These are phyloP conservation scores for Claviceps sp. DNA, from an alignment of 2,329 filamentous ascomycete species.

Conservation along the genomic window DNA sequence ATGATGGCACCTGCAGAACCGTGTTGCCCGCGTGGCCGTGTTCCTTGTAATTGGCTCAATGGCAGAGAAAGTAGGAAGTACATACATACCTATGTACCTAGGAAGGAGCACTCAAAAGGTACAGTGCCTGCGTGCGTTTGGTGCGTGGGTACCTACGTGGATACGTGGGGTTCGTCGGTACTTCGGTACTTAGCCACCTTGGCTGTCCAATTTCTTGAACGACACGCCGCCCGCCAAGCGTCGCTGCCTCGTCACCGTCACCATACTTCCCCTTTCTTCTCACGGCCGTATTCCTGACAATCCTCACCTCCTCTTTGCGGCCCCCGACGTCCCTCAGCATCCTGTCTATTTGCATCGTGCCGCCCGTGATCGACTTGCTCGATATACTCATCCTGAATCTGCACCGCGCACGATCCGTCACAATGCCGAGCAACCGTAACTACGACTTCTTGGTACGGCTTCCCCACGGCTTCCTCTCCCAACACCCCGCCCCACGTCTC, in stretches of 20 bases:
- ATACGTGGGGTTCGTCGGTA: too few species aligned
- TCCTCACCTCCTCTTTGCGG: neutral
- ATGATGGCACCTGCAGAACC: too few species aligned
- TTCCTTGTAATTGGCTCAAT: too few species aligned
- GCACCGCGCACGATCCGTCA: constrained; percentile 17
- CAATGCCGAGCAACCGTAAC: constrained; percentile 94
- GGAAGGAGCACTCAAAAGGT: neutral
- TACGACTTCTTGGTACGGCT: constrained; percentile 89
- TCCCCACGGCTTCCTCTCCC: constrained; percentile 1
- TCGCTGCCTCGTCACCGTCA: constrained; percentile 5
- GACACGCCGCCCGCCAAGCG: constrained; percentile 4
- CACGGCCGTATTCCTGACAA: neutral
- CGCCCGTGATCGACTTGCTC: neutral
- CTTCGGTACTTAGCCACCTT: too few species aligned
- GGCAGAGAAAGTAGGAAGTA: neutral
- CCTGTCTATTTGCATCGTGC: neutral
- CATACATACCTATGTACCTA: neutral
- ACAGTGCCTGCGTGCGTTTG: neutral
- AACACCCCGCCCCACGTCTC: constrained; percentile 8
- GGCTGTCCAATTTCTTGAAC: constrained; percentile 1
- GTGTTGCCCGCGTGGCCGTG: too few species aligned
- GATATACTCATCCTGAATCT: neutral
- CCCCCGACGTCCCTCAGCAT: neutral
- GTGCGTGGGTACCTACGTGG: neutral
- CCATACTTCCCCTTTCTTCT: constrained; percentile 4